Evolutionary conservation across 78 protist species (phyloP).

Genomic region (Andalucia godoyi): DNA sequence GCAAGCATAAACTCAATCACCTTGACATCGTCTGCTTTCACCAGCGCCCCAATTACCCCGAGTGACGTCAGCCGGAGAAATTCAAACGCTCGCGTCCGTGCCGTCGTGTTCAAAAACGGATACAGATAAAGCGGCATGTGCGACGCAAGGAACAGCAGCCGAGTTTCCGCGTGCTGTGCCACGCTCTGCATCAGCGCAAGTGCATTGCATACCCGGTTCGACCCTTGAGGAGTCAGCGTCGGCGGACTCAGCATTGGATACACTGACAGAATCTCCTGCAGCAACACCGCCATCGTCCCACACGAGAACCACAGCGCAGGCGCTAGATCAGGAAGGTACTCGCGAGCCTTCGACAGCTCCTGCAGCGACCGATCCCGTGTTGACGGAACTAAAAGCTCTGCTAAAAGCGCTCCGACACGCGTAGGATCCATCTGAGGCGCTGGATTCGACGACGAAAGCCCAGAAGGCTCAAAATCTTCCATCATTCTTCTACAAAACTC

Average conservation of each 20-base stretch:
- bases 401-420: not conserved
- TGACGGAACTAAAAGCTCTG: not conserved
- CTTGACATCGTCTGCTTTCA: conserved; percentile 87
- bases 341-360: conserved; percentile 86
- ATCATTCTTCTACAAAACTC: too few relatives aligned
- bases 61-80: conserved; percentile 93
- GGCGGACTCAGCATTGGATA: conserved; percentile 94
- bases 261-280: conserved; percentile 93
- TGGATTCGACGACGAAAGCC: too few relatives aligned
- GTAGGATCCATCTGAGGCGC: not conserved
- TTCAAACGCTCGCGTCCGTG: conserved; percentile 87
- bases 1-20: conserved; percentile 85
- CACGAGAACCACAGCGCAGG: conserved; percentile 89
- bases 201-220: conserved; percentile 95
- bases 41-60: conserved; percentile 98
- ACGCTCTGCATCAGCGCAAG: conserved; percentile 96
- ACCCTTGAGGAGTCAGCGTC: conserved; percentile 69
- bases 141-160: conserved; percentile 87
- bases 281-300: conserved; percentile 87
- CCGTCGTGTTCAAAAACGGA: conserved; percentile 92
- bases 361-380: conserved; percentile 79
- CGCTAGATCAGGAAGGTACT: conserved; percentile 85
- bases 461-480: too few relatives aligned
- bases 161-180: conserved; percentile 94
- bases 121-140: conserved; percentile 95